phyloP scores from a whole-genome alignment of 257 asterid species.

The Solanum sejunctum region DNA sequence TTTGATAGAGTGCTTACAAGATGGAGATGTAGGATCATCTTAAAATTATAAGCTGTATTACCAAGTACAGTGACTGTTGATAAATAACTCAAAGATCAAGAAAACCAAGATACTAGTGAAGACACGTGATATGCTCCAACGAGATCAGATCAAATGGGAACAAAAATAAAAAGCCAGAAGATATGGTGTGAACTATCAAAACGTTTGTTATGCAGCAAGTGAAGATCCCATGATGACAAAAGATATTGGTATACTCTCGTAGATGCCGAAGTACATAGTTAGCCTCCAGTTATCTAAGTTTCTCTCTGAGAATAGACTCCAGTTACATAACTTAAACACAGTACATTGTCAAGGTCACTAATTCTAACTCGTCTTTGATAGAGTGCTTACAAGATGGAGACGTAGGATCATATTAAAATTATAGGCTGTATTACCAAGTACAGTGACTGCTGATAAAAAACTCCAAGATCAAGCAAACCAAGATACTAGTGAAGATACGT shows the following conservation, averaged over 20 bases:
- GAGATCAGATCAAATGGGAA: too few relatives aligned
- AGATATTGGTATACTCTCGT: background rate
- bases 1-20: background rate
- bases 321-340: background rate
- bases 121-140: background rate
- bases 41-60: background rate
- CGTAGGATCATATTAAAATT: background rate
- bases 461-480: background rate
- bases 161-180: too few relatives aligned
- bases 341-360: background rate
- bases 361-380: background rate
- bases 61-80: background rate
- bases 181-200: background rate
- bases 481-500: background rate
- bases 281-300: background rate
- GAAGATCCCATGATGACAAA: background rate
- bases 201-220: background rate
- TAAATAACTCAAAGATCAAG: background rate
- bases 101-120: background rate
- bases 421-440: background rate
- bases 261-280: background rate
- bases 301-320: background rate
- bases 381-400: background rate
- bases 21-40: background rate
- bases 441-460: background rate